Conservation (phyloP, 306 rosid genomes). For the Datisca glomerata region DNA sequence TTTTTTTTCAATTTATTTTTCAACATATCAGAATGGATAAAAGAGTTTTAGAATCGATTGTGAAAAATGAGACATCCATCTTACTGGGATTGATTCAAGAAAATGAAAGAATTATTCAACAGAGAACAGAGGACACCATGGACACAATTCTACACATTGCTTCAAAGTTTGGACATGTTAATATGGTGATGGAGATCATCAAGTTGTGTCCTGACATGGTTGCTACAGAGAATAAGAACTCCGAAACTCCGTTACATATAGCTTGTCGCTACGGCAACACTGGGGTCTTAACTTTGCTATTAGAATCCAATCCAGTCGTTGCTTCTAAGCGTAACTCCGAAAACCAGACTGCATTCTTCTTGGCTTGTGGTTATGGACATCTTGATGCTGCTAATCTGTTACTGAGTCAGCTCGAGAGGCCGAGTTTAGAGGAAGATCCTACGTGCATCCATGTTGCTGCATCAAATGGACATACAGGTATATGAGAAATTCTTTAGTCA, state of each 20-base stretch:
- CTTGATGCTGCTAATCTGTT: constrained; percentile 34
- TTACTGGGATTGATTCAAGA: constrained; percentile 26
- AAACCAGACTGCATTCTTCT: constrained; percentile 30
- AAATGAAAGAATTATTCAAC: constrained; percentile 28
- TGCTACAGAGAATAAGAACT: constrained; percentile 34
- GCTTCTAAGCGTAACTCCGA: constrained; percentile 25
- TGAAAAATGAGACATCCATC: constrained; percentile 18
- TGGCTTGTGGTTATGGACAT: constrained; percentile 54
- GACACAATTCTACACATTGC: constrained; percentile 53
- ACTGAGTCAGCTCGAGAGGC: constrained; percentile 21
- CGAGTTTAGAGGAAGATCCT: constrained; percentile 16
- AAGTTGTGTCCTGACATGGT: constrained; percentile 46
- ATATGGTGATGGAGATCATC: constrained; percentile 33
- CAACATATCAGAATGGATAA: constrained; percentile 34
- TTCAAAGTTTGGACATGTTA: constrained; percentile 27
- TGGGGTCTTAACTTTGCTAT: constrained; percentile 28
- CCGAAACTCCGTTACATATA: constrained; percentile 56
- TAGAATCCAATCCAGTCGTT: constrained; percentile 31
- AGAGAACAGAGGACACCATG: constrained; percentile 26
- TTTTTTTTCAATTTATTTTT: neutral
- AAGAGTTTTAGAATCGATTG: constrained; percentile 29
- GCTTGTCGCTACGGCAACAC: constrained; percentile 38
- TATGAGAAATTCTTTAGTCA: no score
- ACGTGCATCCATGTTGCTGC: constrained; percentile 52
- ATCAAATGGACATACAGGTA: constrained; percentile 50